phyloP scores from a whole-genome alignment of 257 asterid genomes.

The Marsdenia floribunda region DNA sequence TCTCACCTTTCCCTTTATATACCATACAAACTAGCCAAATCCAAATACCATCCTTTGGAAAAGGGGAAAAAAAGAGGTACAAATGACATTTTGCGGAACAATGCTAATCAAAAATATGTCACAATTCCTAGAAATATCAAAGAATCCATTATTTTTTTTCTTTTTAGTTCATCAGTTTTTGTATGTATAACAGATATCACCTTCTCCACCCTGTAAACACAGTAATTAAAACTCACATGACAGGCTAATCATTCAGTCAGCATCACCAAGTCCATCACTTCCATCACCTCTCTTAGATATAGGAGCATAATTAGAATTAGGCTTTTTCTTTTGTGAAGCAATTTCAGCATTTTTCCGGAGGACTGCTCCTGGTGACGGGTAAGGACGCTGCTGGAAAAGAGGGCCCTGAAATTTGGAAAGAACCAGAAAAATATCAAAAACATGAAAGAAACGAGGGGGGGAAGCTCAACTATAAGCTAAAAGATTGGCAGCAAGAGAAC shows the following conservation, averaged over 20 bases:
- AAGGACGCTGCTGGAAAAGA: slow-evolving; percentile 96
- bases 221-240: background rate
- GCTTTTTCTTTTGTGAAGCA: slow-evolving; percentile 73
- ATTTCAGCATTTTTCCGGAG: slow-evolving; percentile 89
- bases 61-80: too few relatives aligned
- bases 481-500: background rate
- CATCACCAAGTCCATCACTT: slow-evolving; percentile 94
- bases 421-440: background rate
- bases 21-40: too few relatives aligned
- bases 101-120: too few relatives aligned
- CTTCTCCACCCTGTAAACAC: background rate
- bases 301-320: slow-evolving; percentile 45
- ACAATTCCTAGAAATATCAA: background rate
- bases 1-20: too few relatives aligned
- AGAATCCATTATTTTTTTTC: background rate
- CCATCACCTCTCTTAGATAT: slow-evolving; percentile 99
- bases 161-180: background rate
- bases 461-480: background rate
- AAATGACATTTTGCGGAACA: too few relatives aligned
- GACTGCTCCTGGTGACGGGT: slow-evolving; percentile 97
- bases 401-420: slow-evolving; percentile 69
- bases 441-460: background rate
- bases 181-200: background rate
- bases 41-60: too few relatives aligned
- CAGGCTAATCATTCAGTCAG: slow-evolving; percentile 41